Conservation (phyloP, 108 stramenopile genomes). For the Fragilariopsis cylindrus region DNA sequence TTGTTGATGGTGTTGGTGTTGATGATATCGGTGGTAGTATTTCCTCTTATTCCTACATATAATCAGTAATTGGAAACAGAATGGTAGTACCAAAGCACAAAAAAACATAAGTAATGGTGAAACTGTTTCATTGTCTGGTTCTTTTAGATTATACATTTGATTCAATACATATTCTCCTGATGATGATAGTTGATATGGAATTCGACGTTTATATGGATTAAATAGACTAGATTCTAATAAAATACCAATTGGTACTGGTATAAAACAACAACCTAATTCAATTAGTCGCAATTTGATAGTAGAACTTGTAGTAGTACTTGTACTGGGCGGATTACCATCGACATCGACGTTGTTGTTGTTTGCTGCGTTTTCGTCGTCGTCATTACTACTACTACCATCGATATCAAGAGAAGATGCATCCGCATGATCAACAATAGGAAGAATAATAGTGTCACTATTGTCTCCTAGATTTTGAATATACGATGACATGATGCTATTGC, state of each 20-base stretch:
- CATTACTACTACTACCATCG: neutral
- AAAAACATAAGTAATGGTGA: neutral
- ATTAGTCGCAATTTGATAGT: neutral
- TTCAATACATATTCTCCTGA: neutral
- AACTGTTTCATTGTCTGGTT: neutral
- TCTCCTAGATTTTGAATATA: neutral
- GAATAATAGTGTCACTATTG: neutral
- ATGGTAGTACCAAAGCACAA: neutral
- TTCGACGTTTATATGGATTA: slow-evolving; percentile 11
- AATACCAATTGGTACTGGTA: slow-evolving; percentile 14
- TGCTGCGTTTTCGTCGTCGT: neutral
- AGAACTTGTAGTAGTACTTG: no score
- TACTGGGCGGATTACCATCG: neutral
- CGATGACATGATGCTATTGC: neutral
- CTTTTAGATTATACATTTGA: neutral
- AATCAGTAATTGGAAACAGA: neutral
- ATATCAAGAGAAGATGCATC: neutral
- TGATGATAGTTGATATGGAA: neutral
- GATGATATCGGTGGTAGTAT: neutral
- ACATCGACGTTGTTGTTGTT: neutral
- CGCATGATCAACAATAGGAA: neutral
- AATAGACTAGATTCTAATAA: neutral
- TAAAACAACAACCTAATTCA: slow-evolving; percentile 4
- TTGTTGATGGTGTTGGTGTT: neutral
- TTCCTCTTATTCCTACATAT: neutral